A percentile compares a stretch with the other conserved stretches of the same genome.
Evolutionary conservation across 371 early-diverging fungal species (phyloP).

Genomic region (Syncephalastrum racemosum): DNA sequence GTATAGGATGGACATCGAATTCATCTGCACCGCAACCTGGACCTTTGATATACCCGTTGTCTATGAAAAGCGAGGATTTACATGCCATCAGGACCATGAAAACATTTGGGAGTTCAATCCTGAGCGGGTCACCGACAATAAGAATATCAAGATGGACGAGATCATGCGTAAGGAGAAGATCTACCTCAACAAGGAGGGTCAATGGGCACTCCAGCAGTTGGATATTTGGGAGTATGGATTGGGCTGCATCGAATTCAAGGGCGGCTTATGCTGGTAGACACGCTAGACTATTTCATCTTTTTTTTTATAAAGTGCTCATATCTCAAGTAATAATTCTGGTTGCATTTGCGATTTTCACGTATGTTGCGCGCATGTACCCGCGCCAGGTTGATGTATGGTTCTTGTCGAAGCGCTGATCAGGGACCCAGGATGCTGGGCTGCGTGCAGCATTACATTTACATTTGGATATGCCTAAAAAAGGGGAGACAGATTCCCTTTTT

Average conservation of each 20-base stretch:
- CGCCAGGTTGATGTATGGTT: too few relatives aligned
- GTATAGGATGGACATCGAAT: conserved; percentile 43
- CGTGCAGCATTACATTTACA: too few relatives aligned
- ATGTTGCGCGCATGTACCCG: too few relatives aligned
- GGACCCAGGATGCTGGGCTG: too few relatives aligned
- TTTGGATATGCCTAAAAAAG: too few relatives aligned
- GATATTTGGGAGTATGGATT: conserved; percentile 44
- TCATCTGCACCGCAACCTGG: conserved; percentile 39
- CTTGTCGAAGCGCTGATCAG: too few relatives aligned
- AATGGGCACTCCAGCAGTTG: conserved; percentile 39
- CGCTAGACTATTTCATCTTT: conserved; percentile 14
- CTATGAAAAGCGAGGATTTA: conserved; percentile 30
- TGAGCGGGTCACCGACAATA: conserved; percentile 29
- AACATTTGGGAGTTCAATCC: conserved; percentile 41
- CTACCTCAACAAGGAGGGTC: conserved; percentile 32
- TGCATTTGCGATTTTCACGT: too few relatives aligned
- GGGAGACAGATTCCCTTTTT: too few relatives aligned
- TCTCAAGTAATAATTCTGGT: too few relatives aligned
- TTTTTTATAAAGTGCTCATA: too few relatives aligned
- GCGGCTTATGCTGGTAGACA: conserved; percentile 35
- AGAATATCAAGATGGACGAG: conserved; percentile 22
- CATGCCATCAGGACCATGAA: conserved; percentile 45
- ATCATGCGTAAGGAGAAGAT: conserved; percentile 24
- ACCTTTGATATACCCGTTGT: conserved; percentile 34
- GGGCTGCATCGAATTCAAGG: conserved; percentile 36